These are phyloP conservation scores for Ascochyta clinopodiicola DNA, from an alignment of 2,329 filamentous ascomycete genomes.

Conservation along the genomic window DNA sequence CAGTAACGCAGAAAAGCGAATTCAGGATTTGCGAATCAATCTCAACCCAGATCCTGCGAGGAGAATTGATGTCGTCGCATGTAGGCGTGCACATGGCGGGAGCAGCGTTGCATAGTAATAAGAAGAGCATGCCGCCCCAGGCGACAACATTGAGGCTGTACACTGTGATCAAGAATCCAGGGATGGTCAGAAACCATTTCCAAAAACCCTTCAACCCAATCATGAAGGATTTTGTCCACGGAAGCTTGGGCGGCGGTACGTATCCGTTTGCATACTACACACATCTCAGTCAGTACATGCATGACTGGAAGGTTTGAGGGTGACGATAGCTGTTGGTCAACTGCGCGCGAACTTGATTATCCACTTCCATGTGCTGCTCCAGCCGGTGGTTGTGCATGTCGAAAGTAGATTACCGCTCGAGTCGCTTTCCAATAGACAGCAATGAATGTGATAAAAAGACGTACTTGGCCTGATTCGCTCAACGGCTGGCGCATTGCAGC, in stretches of 20 bases:
- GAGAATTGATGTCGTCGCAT: slow-evolving; percentile 77
- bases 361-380: neutral
- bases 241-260: slow-evolving; percentile 52
- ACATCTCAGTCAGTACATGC: slow-evolving; percentile 8
- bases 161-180: slow-evolving; percentile 77
- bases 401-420: neutral
- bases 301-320: neutral
- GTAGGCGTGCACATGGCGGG: slow-evolving; percentile 74
- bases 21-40: slow-evolving; percentile 84
- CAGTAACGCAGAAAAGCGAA: slow-evolving; percentile 84
- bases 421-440: neutral
- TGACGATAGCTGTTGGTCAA: neutral
- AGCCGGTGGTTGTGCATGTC: neutral
- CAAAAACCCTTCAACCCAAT: slow-evolving; percentile 69
- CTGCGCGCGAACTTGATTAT: neutral
- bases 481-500: slow-evolving; percentile 20
- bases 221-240: slow-evolving; percentile 64
- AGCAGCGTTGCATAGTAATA: slow-evolving; percentile 77
- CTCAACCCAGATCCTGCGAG: slow-evolving; percentile 85
- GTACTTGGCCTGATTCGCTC: slow-evolving; percentile 27
- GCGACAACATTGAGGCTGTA: slow-evolving; percentile 85
- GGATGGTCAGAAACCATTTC: slow-evolving; percentile 75
- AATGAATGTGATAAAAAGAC: neutral
- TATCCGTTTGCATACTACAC: slow-evolving; percentile 50
- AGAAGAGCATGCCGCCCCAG: slow-evolving; percentile 91